Percentiles rank a stretch among this genome's conserved stretches.
Evolutionary conservation across 2,329 filamentous ascomycete species (phyloP).

Genomic region (Dothideomycetes sp.): DNA sequence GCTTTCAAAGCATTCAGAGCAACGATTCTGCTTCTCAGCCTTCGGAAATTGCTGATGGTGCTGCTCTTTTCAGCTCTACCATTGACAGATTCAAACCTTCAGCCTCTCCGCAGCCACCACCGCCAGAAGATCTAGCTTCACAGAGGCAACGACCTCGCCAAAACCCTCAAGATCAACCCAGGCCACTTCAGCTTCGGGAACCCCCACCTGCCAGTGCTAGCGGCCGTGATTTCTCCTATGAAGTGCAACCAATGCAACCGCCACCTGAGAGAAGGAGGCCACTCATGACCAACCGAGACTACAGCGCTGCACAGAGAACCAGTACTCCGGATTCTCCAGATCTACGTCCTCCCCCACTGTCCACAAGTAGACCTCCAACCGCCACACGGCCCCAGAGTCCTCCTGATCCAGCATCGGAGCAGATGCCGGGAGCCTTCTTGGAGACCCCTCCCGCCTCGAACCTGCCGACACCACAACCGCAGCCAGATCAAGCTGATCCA

Average conservation of each 20-base stretch:
- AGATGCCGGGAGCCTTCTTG: constrained; percentile 8
- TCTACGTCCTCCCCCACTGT: constrained; percentile 19
- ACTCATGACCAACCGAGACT: constrained; percentile 47
- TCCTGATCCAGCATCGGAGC: constrained; percentile 1
- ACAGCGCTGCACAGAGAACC: constrained; percentile 4
- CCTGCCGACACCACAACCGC: constrained; percentile 5
- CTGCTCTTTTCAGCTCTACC: constrained; percentile 9
- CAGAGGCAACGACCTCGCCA: background rate
- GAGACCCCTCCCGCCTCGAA: constrained; percentile 9
- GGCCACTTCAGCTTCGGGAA: constrained; percentile 6
- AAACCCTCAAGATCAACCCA: no score
- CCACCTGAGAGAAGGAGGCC: constrained; percentile 53
- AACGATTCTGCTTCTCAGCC: background rate
- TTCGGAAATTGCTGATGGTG: constrained; percentile 1
- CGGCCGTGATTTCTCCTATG: background rate
- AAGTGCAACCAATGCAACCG: constrained; percentile 12
- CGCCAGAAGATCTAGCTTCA: background rate
- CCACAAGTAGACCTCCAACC: constrained; percentile 8
- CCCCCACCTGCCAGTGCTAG: constrained; percentile 2
- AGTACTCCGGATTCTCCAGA: constrained; percentile 12
- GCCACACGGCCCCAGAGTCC: constrained; percentile 6
- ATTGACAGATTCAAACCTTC: constrained; percentile 10
- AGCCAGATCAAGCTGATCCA: constrained; percentile 6
- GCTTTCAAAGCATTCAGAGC: constrained; percentile 17
- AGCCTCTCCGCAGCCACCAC: background rate